Evolutionary conservation across 495 filamentous ascomycete species (phyloP).

Genomic region (Pseudotulostoma volvatum): DNA sequence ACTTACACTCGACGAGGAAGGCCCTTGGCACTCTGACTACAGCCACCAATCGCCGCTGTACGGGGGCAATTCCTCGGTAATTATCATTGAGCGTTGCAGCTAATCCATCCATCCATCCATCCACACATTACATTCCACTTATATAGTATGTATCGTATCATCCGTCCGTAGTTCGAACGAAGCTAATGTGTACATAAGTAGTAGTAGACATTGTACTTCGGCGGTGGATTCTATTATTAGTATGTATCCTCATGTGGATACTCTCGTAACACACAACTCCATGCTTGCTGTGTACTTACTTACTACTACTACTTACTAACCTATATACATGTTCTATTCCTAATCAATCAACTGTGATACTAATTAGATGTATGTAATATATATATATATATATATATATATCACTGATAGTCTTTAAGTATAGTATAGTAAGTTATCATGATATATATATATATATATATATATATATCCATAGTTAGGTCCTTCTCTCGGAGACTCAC

Average conservation of each 20-base stretch:
- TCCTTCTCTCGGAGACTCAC: too few relatives aligned
- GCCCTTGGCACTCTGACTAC: too few relatives aligned
- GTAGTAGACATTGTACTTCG: neutral
- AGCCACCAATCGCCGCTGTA: conserved; percentile 1
- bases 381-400: too few relatives aligned
- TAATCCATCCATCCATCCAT: neutral
- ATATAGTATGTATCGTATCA: neutral
- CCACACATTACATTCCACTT: neutral
- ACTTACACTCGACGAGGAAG: too few relatives aligned
- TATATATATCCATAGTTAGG: too few relatives aligned
- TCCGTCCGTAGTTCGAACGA: conserved; percentile 1
- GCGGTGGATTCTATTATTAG: neutral
- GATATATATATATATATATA: too few relatives aligned
- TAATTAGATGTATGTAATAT: too few relatives aligned
- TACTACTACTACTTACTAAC: neutral
- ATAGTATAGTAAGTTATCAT: too few relatives aligned
- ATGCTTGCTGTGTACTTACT: neutral
- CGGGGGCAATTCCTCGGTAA: neutral
- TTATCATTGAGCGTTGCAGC: neutral
- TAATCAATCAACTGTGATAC: too few relatives aligned
- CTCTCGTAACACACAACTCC: neutral
- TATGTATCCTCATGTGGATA: conserved; percentile 1
- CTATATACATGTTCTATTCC: too few relatives aligned
- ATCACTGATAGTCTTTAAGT: too few relatives aligned
- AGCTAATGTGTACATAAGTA: conserved; percentile 3